Percentiles rank a stretch among this genome's conserved stretches.
Evolutionary conservation across 805 yeast species (phyloP).

Genomic region (Suhomyces sp.): DNA sequence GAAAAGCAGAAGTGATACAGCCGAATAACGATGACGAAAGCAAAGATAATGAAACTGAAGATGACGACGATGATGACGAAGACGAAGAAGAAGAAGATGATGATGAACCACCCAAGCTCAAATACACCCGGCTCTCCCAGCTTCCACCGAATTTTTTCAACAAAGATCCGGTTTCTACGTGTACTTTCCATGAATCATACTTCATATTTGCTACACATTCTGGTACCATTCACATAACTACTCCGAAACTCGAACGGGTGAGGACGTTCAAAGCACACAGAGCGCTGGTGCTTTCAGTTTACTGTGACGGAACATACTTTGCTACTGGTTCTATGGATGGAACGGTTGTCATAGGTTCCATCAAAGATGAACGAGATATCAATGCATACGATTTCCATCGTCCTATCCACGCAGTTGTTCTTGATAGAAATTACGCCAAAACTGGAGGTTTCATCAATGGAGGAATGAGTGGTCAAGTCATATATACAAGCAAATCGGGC

Average conservation of each 20-base stretch:
- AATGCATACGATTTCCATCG: slow-evolving; percentile 79
- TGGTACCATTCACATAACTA: slow-evolving; percentile 71
- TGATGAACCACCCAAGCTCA: slow-evolving; percentile 68
- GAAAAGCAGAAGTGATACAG: no score
- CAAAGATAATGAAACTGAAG: background rate
- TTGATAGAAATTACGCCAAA: slow-evolving; percentile 66
- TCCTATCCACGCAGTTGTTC: slow-evolving; percentile 83
- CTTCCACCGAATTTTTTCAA: slow-evolving; percentile 71
- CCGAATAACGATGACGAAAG: no score
- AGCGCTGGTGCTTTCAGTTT: slow-evolving; percentile 75
- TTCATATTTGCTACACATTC: slow-evolving; percentile 88
- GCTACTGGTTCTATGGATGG: slow-evolving; percentile 96
- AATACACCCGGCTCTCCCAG: slow-evolving; percentile 63
- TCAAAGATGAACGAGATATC: slow-evolving; percentile 60
- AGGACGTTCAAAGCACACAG: slow-evolving; percentile 81
- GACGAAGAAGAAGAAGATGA: slow-evolving; percentile 27
- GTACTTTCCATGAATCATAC: slow-evolving; percentile 56
- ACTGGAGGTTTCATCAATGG: slow-evolving; percentile 77
- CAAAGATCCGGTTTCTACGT: slow-evolving; percentile 76
- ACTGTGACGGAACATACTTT: slow-evolving; percentile 69
- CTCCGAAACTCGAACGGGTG: slow-evolving; percentile 56
- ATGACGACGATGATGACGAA: slow-evolving; percentile 6
- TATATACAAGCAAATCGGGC: slow-evolving; percentile 62
- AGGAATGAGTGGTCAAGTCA: slow-evolving; percentile 83
- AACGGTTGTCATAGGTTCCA: slow-evolving; percentile 77